Evolutionary conservation across 306 rosid genomes (phyloP).

Genomic region (Pyrus betulifolia): DNA sequence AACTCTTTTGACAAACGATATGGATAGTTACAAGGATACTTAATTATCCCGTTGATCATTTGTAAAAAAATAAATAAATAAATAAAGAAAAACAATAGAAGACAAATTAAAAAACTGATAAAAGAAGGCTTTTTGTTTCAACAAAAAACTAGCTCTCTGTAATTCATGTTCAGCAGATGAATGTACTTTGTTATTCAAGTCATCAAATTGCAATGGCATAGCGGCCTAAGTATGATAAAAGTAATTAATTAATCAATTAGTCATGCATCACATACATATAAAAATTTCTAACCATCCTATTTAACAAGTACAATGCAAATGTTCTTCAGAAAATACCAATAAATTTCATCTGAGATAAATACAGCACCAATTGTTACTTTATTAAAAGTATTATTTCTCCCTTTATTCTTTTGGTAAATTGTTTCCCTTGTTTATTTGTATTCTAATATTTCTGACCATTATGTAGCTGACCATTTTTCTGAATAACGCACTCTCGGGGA

Average conservation of each 20-base stretch:
- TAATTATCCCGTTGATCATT: no score
- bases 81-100: no score
- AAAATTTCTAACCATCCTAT: neutral
- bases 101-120: no score
- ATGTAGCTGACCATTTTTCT: neutral
- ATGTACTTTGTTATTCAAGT: no score
- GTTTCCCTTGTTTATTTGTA: neutral
- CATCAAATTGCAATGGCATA: no score
- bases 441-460: neutral
- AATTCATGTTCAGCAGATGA: no score
- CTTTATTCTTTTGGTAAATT: neutral
- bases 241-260: neutral
- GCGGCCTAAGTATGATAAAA: neutral
- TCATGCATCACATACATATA: neutral
- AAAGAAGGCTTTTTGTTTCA: no score
- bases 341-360: neutral
- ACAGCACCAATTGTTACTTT: neutral
- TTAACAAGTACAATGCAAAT: neutral
- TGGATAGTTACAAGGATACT: no score
- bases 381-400: neutral
- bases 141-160: no score
- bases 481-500: conserved; percentile 43
- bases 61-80: no score
- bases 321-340: neutral
- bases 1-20: no score